Conservation (phyloP, 768 basidiomycete genomes). For the Rubroboletus satanas region DNA sequence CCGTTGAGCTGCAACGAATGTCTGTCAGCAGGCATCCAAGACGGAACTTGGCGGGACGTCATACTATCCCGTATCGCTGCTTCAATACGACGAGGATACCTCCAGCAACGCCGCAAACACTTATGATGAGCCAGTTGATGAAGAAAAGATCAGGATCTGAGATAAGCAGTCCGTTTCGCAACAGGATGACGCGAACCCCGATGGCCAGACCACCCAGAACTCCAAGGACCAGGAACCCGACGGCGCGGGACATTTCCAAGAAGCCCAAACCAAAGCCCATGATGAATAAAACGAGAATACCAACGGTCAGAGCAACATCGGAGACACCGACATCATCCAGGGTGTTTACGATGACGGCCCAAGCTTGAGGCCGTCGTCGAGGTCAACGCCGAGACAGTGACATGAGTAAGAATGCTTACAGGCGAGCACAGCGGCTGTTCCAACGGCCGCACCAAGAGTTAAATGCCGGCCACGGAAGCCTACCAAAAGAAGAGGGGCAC, state of each 20-base stretch:
- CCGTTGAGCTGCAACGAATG: slow-evolving; percentile 35
- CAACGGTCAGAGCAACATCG: slow-evolving; percentile 48
- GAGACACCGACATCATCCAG: slow-evolving; percentile 44
- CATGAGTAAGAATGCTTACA: slow-evolving; percentile 31
- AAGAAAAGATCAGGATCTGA: slow-evolving; percentile 33
- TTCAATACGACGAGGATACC: slow-evolving; percentile 41
- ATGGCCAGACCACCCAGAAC: slow-evolving; percentile 55
- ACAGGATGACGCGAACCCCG: slow-evolving; percentile 50
- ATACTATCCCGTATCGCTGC: slow-evolving; percentile 50
- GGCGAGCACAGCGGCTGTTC: slow-evolving; percentile 46
- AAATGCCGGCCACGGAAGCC: slow-evolving; percentile 57
- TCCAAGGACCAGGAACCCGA: slow-evolving; percentile 45
- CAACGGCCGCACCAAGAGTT: slow-evolving; percentile 53
- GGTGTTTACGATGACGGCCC: slow-evolving; percentile 61
- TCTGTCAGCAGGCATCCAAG: slow-evolving; percentile 1
- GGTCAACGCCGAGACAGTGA: not conserved
- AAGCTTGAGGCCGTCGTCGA: slow-evolving; percentile 37
- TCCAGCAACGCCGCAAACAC: slow-evolving; percentile 39
- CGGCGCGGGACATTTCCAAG: slow-evolving; percentile 47
- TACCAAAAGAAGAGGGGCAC: slow-evolving; percentile 49
- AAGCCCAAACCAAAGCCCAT: slow-evolving; percentile 51
- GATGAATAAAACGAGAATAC: slow-evolving; percentile 47
- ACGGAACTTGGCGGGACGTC: slow-evolving; percentile 12
- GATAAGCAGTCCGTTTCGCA: slow-evolving; percentile 49
- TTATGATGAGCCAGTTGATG: slow-evolving; percentile 54